Percentiles rank a stretch among this genome's conserved stretches.
Conservation (phyloP, 1,284 basidiomycete genomes). For the Rhodotorula sp. region DNA sequence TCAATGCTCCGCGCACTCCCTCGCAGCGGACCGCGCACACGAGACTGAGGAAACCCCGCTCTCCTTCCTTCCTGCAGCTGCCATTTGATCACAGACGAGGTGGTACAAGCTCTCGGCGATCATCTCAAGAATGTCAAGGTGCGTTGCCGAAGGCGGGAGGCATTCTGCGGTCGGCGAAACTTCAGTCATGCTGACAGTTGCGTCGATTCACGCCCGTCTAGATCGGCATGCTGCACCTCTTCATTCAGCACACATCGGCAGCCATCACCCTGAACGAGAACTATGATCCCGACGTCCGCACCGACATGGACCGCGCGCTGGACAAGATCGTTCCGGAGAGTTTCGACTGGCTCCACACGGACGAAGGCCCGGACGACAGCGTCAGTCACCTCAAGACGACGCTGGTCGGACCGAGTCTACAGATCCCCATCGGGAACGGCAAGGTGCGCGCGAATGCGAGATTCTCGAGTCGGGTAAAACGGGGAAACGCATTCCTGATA, state of each 20-base stretch:
- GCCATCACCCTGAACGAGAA: conserved; percentile 41
- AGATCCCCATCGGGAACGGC: conserved; percentile 49
- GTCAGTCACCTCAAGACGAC: conserved; percentile 49
- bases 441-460: conserved; percentile 46
- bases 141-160: neutral
- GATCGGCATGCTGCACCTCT: conserved; percentile 48
- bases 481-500: neutral
- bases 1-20: neutral
- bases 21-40: neutral
- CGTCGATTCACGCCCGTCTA: neutral
- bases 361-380: conserved; percentile 47
- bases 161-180: no score
- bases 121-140: conserved; percentile 43
- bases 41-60: neutral
- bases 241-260: conserved; percentile 40
- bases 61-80: conserved; percentile 42
- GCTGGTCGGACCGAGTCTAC: conserved; percentile 48
- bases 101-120: conserved; percentile 46
- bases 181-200: no score
- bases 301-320: conserved; percentile 50
- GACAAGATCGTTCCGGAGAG: conserved; percentile 46
- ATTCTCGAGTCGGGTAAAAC: neutral
- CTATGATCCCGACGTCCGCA: conserved; percentile 49
- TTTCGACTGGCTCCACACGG: conserved; percentile 47
- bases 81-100: conserved; percentile 50